Evolutionary conservation across 2,329 filamentous ascomycete species (phyloP), one percentile per base, ranked within the genome.

Genomic region (Madurella fahalii): DNA sequence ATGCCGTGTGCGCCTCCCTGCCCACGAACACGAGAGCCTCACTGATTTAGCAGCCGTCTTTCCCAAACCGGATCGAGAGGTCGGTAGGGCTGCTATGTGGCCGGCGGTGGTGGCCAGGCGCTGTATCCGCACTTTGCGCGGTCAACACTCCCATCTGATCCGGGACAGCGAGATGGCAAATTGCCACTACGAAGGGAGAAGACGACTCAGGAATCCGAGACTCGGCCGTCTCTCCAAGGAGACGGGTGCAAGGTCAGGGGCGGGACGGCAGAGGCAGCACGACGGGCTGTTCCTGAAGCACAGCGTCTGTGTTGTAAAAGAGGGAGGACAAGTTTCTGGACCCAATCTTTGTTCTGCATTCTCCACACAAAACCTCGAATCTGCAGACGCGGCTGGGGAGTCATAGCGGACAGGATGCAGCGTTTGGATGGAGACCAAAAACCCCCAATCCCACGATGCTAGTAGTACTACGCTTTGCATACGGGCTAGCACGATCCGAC

Each of bases 31-130:
- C 13, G 17, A 50, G 57, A 61, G 53, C 55, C 50, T 60, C 58
- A 58, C 55, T 40, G 45, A 56, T 62, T 64, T 64, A 63, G 55
- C 63, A 63, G 63, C 63, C 61, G 63, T 40, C 49, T 40, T 54
- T 62, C 53, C 58, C 47, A 61, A 60, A 64, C 61, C 47, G 44
- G 50, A 50, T 47, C 17, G 52, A 40, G 34, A 50, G 41, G 34
- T n/a, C 40, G 30, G 42, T 52, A 41, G 53, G 48, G 32, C 40
- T 49, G 48, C 47, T 13, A 37, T 43, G 16, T 1, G 16, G 15
- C 32, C 9, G 3, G 41, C 5, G 7, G 12, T 20, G 18, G 43
- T 42, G 9, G 11, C 34, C 34, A 47, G 43, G 47, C 17, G 12
- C 40, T 30, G 25, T 15, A 34, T 42, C 12, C 16, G 4, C 12